Conservation (phyloP, 352 stramenopile genomes). For the Globisporangium splendens region DNA sequence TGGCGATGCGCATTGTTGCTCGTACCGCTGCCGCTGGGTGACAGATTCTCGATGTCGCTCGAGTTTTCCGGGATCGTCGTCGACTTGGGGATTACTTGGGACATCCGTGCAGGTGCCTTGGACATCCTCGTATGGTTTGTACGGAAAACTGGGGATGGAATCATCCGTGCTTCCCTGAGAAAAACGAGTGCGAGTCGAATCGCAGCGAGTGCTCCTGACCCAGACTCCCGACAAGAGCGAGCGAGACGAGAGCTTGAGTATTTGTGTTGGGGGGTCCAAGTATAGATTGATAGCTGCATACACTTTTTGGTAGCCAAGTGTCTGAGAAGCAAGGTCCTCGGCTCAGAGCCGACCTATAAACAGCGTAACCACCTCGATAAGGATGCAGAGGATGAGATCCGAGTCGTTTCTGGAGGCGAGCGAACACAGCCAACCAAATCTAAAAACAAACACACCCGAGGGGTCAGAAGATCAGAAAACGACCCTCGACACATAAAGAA, state of each 20-base stretch:
- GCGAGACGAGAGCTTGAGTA: too few relatives aligned
- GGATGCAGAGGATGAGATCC: constrained; percentile 1
- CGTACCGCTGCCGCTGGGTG: constrained; percentile 22
- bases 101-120: constrained; percentile 61
- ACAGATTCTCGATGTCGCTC: constrained; percentile 20
- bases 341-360: neutral
- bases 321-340: neutral
- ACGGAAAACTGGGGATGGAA: constrained; percentile 71
- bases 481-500: too few relatives aligned
- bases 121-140: constrained; percentile 77
- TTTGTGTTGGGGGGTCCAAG: neutral
- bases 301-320: neutral
- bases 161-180: constrained; percentile 27
- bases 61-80: constrained; percentile 18
- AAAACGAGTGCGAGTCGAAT: neutral
- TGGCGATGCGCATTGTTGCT: constrained; percentile 19
- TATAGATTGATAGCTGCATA: neutral
- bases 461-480: too few relatives aligned
- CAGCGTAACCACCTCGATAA: neutral
- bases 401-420: too few relatives aligned
- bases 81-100: constrained; percentile 74
- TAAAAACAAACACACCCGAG: too few relatives aligned
- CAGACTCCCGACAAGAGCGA: too few relatives aligned
- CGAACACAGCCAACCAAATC: too few relatives aligned
- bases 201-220: neutral